A percentile compares a stretch with the other conserved stretches of the same genome.
Conservation (phyloP, 768 basidiomycete species). For the Mycena capillaripes region DNA sequence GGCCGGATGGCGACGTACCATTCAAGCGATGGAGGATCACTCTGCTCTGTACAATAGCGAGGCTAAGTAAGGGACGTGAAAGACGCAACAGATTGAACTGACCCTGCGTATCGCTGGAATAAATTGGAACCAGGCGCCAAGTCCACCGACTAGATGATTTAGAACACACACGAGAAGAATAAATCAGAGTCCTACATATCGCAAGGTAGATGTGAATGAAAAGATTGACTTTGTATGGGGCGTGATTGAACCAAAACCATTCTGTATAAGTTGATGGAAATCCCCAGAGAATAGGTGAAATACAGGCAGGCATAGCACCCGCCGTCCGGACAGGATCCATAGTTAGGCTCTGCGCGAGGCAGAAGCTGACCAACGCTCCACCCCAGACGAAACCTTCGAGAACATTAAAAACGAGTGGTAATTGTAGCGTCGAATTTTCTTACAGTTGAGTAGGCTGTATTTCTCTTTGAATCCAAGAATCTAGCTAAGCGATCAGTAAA, state of each 20-base stretch:
- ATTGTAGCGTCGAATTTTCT: too few species aligned
- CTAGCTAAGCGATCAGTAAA: constrained; percentile 41
- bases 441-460: constrained; percentile 40
- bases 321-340: constrained; percentile 30
- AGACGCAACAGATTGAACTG: background rate
- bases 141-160: constrained; percentile 38
- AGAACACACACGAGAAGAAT: background rate
- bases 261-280: too few species aligned
- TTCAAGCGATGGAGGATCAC: constrained; percentile 42
- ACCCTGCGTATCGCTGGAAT: constrained; percentile 43
- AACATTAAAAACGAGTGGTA: too few species aligned
- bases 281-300: too few species aligned
- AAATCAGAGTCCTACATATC: constrained; percentile 31
- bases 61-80: background rate
- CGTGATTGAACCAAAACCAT: constrained; percentile 41
- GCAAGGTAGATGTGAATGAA: constrained; percentile 44
- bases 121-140: constrained; percentile 41
- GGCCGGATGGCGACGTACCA: constrained; percentile 13
- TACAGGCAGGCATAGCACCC: background rate
- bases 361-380: constrained; percentile 43
- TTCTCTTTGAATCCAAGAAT: constrained; percentile 43
- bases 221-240: constrained; percentile 38
- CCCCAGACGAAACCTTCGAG: constrained; percentile 42
- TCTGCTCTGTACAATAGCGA: constrained; percentile 19
- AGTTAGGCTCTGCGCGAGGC: constrained; percentile 35